Conservation (phyloP, 768 basidiomycete species). For the Hortiboletus flavorubellus region DNA sequence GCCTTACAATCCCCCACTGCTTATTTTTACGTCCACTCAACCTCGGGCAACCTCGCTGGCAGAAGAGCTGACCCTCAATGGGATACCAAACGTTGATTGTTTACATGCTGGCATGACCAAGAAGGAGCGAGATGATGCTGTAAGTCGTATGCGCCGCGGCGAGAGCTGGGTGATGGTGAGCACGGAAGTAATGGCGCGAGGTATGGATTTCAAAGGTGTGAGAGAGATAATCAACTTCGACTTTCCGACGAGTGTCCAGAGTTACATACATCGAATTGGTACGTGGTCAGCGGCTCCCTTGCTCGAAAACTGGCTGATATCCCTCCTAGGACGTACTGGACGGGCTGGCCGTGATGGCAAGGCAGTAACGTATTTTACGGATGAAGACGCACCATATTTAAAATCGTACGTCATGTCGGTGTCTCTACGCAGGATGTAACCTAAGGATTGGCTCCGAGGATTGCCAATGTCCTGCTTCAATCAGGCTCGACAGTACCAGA, state of each 20-base stretch:
- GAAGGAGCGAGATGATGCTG: conserved; percentile 83
- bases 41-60: conserved; percentile 76
- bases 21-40: conserved; percentile 91
- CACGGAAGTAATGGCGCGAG: conserved; percentile 96
- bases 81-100: conserved; percentile 79
- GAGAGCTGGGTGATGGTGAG: conserved; percentile 94
- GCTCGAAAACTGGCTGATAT: conserved; percentile 2
- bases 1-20: conserved; percentile 85
- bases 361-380: conserved; percentile 94
- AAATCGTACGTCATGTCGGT: conserved; percentile 62
- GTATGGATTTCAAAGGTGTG: conserved; percentile 97
- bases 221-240: conserved; percentile 95
- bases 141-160: conserved; percentile 81
- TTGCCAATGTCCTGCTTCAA: conserved; percentile 93
- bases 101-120: conserved; percentile 88
- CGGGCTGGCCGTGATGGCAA: conserved; percentile 90
- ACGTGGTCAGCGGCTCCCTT: conserved; percentile 9
- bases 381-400: conserved; percentile 87
- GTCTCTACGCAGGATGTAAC: conserved; percentile 1
- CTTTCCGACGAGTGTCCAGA: conserved; percentile 93
- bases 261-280: conserved; percentile 96
- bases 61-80: conserved; percentile 77
- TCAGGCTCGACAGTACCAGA: conserved; percentile 90
- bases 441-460: conserved; percentile 42
- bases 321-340: conserved; percentile 77